These are phyloP conservation scores for Thermochaetoides dissita DNA, from an alignment of 2,329 filamentous ascomycete genomes.

Conservation along the genomic window DNA sequence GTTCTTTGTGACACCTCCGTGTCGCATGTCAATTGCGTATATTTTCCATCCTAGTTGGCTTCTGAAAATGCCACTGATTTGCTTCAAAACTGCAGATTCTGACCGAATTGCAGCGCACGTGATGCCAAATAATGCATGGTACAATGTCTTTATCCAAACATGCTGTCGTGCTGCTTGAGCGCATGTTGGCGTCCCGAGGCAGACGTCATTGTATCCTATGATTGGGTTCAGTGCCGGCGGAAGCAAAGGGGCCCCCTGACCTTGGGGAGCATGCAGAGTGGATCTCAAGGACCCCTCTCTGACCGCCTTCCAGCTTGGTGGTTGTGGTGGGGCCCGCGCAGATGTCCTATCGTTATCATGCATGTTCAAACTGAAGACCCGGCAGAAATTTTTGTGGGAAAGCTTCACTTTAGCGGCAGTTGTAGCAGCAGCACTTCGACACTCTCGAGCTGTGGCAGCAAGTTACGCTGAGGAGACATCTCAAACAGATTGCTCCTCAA, in stretches of 20 bases:
- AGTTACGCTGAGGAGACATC: slow-evolving; percentile 3
- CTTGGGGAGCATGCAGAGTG: no score
- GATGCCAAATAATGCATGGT: not conserved
- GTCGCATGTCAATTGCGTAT: no score
- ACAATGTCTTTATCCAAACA: not conserved
- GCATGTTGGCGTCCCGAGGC: no score
- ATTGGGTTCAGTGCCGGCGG: not conserved
- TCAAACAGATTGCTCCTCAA: slow-evolving; percentile 8
- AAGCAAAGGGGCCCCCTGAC: no score
- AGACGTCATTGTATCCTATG: not conserved
- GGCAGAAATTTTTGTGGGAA: slow-evolving; percentile 16
- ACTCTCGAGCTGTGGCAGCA: no score
- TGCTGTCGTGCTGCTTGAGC: no score
- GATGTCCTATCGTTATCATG: slow-evolving; percentile 17
- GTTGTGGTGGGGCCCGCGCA: no score
- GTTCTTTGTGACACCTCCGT: no score
- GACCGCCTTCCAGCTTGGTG: slow-evolving; percentile 9
- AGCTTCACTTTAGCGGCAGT: slow-evolving; percentile 5
- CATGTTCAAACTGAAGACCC: slow-evolving; percentile 8
- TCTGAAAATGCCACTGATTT: no score
- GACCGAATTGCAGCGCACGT: no score
- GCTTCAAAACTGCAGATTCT: no score
- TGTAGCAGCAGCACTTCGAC: not conserved
- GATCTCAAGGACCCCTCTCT: not conserved
- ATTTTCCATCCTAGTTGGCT: no score